Percentiles rank a stretch among this genome's conserved stretches.
These are phyloP conservation scores for Aegilops umbellulata DNA, from an alignment of 176 grass and related monocot genomes.

Conservation along the genomic window DNA sequence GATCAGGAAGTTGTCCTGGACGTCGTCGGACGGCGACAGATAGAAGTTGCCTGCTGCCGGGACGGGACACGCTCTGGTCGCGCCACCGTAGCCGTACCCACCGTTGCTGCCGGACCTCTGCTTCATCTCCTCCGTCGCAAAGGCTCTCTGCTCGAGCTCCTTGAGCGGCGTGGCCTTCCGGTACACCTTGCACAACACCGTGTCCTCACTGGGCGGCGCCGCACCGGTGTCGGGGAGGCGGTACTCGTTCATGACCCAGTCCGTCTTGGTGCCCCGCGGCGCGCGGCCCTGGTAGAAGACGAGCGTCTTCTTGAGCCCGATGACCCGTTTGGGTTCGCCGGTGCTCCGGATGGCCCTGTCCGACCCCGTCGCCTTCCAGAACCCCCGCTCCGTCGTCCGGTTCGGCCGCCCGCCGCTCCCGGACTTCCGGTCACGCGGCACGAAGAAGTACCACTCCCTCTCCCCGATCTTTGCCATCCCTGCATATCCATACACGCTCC, in stretches of 20 bases:
- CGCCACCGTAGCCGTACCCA: too few relatives aligned
- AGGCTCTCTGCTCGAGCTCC: slow-evolving; percentile 56
- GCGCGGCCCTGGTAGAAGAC: slow-evolving; percentile 90
- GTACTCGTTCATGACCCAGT: slow-evolving; percentile 99
- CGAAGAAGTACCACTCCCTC: too few relatives aligned
- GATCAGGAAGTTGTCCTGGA: slow-evolving; percentile 24
- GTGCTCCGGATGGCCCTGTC: too few relatives aligned
- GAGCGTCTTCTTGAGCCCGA: slow-evolving; percentile 92
- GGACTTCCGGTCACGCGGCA: too few relatives aligned
- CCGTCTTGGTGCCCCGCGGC: slow-evolving; percentile 69
- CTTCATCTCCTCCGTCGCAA: slow-evolving; percentile 42
- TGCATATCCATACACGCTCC: too few relatives aligned
- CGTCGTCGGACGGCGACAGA: slow-evolving; percentile 35
- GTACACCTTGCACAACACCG: slow-evolving; percentile 87
- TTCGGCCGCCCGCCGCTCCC: too few relatives aligned
- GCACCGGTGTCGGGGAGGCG: slow-evolving; percentile 35
- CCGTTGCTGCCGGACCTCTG: slow-evolving; percentile 12
- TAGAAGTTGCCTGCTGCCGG: slow-evolving; percentile 15
- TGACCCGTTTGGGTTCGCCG: slow-evolving; percentile 15
- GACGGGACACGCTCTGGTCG: neutral
- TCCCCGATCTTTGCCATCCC: too few relatives aligned
- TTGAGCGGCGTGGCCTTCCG: slow-evolving; percentile 42
- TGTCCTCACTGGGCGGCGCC: slow-evolving; percentile 46
- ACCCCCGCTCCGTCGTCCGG: too few relatives aligned
- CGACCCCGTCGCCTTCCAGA: too few relatives aligned